phyloP scores from a whole-genome alignment of 2,329 filamentous ascomycete genomes.

The Aspergillus tanneri region DNA sequence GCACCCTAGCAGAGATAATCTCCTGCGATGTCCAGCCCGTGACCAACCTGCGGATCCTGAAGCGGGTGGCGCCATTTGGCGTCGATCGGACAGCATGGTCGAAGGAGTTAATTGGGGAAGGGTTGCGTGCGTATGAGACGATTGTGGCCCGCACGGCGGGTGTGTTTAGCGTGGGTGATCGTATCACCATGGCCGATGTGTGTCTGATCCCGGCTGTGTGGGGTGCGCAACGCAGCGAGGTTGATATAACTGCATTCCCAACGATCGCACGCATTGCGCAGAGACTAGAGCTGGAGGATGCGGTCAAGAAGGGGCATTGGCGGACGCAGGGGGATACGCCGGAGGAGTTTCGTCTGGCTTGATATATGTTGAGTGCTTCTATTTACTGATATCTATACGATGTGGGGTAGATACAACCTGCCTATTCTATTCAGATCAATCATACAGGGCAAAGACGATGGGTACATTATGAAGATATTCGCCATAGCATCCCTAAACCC shows the following conservation, averaged over 20 bases:
- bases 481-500: too few relatives aligned
- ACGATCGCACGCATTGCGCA: conserved; percentile 48
- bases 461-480: background rate
- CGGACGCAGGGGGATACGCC: conserved; percentile 56
- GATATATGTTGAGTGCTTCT: background rate
- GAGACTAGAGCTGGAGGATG: conserved; percentile 50
- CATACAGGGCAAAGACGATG: background rate
- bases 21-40: conserved; percentile 60
- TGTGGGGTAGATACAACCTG: too few relatives aligned
- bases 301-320: conserved; percentile 56
- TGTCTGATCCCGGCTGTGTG: conserved; percentile 59
- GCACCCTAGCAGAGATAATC: conserved; percentile 56
- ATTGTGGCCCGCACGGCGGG: conserved; percentile 43
- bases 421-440: background rate
- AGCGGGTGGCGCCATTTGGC: conserved; percentile 48
- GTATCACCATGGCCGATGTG: conserved; percentile 58
- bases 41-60: conserved; percentile 57
- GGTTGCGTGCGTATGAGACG: conserved; percentile 58
- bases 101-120: conserved; percentile 51
- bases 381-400: too few relatives aligned
- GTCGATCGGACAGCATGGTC: conserved; percentile 53
- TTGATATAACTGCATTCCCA: conserved; percentile 54
- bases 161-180: conserved; percentile 56
- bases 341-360: conserved; percentile 40
- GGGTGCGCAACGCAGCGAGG: conserved; percentile 56